Conservation (phyloP, 805 yeast species). For the Yarrowia porcina region DNA sequence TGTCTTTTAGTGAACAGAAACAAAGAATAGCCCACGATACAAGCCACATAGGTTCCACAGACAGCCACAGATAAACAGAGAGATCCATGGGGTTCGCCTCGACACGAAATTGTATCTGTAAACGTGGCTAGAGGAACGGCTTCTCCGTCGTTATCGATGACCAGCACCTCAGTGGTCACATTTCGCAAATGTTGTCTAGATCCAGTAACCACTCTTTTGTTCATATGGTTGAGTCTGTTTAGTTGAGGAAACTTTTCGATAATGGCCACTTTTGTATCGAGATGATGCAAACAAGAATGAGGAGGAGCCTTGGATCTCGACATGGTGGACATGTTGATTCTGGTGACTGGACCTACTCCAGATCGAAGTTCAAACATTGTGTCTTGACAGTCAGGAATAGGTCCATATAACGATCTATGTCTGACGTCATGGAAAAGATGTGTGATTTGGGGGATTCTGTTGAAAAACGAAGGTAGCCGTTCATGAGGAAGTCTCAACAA, state of each 20-base stretch:
- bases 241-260: slow-evolving; percentile 21
- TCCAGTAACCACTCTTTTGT: slow-evolving; percentile 14
- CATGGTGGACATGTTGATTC: slow-evolving; percentile 20
- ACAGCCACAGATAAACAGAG: slow-evolving; percentile 17
- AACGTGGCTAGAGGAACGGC: slow-evolving; percentile 1
- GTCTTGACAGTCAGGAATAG: slow-evolving; percentile 4
- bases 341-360: slow-evolving; percentile 11
- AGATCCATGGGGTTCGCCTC: slow-evolving; percentile 14
- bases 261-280: slow-evolving; percentile 15
- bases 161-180: slow-evolving; percentile 10
- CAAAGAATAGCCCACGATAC: slow-evolving; percentile 15
- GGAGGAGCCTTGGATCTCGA: slow-evolving; percentile 12
- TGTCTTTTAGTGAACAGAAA: slow-evolving; percentile 9
- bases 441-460: background rate
- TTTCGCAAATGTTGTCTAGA: slow-evolving; percentile 8
- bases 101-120: slow-evolving; percentile 8
- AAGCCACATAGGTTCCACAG: slow-evolving; percentile 12
- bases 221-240: slow-evolving; percentile 22
- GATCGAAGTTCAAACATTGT: slow-evolving; percentile 20
- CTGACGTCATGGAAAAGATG: slow-evolving; percentile 9
- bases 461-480: background rate
- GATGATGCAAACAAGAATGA: slow-evolving; percentile 13
- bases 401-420: slow-evolving; percentile 12
- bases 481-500: background rate
- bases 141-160: slow-evolving; percentile 14